Conservation (phyloP, 2,329 filamentous ascomycete genomes). For the Cladosporium sp. region DNA sequence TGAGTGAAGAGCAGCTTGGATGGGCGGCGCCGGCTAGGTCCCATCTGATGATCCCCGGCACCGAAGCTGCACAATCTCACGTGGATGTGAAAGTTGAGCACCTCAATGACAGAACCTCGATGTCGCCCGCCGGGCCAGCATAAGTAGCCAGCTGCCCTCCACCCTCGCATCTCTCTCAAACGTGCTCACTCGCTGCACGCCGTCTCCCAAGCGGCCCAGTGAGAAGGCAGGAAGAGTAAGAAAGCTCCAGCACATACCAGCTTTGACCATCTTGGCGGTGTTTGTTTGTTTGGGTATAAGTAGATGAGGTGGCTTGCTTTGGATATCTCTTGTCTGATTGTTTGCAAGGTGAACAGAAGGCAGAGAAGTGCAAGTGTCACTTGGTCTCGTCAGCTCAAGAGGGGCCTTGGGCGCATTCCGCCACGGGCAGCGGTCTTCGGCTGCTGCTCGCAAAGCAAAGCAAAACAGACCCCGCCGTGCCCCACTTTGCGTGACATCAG, state of each 20-base stretch:
- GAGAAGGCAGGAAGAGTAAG: conserved; percentile 2
- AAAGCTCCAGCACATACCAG: conserved; percentile 62
- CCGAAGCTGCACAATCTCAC: background rate
- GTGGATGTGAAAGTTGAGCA: background rate
- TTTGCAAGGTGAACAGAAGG: background rate
- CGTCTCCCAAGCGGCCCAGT: conserved; percentile 12
- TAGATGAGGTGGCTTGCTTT: conserved; percentile 7
- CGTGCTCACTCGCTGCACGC: conserved; percentile 39
- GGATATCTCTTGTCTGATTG: conserved; percentile 8
- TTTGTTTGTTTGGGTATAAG: conserved; percentile 35
- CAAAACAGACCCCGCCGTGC: conserved; percentile 7
- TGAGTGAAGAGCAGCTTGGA: background rate
- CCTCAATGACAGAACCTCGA: conserved; percentile 11
- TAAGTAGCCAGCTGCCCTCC: background rate
- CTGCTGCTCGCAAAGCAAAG: conserved; percentile 6
- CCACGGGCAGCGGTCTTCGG: background rate
- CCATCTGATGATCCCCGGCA: background rate
- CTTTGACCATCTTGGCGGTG: conserved; percentile 94
- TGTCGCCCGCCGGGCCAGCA: background rate
- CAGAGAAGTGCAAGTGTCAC: background rate
- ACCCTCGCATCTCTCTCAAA: conserved; percentile 20
- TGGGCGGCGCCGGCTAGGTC: no score
- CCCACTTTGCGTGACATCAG: conserved; percentile 10
- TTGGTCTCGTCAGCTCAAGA: background rate
- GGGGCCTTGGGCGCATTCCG: background rate